Percentiles rank a stretch among this genome's conserved stretches.
Conservation (phyloP, 1,284 basidiomycete genomes). For the Naganishia liquefaciens region DNA sequence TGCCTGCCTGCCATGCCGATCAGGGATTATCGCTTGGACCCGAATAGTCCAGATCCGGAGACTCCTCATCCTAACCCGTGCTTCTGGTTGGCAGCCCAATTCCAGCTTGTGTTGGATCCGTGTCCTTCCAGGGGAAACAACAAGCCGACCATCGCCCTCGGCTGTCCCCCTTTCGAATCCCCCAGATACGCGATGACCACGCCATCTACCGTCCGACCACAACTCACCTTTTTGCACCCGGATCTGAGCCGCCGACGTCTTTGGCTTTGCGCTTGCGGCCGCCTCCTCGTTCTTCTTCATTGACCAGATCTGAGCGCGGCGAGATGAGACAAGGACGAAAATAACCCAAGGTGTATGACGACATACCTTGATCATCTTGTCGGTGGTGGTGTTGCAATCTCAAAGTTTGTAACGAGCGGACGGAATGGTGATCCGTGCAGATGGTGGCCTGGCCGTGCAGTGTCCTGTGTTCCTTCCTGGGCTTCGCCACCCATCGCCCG, state of each 20-base stretch:
- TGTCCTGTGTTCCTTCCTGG: not conserved
- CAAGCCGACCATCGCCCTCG: not conserved
- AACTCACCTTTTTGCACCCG: constrained; percentile 90
- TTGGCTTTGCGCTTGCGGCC: constrained; percentile 90
- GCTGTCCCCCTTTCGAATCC: not conserved
- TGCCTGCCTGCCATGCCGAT: no score
- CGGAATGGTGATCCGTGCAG: not conserved
- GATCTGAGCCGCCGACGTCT: constrained; percentile 95
- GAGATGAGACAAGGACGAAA: not conserved
- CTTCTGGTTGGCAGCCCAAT: no score
- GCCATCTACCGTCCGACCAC: not conserved
- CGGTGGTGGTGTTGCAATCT: not conserved
- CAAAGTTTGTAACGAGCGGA: not conserved
- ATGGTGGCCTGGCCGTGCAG: not conserved
- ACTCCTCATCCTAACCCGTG: no score
- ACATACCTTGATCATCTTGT: constrained; percentile 59
- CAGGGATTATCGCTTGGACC: no score
- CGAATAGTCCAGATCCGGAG: no score
- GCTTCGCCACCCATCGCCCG: no score
- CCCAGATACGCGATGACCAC: not conserved
- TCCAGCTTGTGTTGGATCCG: no score
- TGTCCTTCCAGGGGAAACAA: no score
- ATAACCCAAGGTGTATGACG: constrained; percentile 7
- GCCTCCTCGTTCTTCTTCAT: constrained; percentile 95
- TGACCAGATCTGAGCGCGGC: constrained; percentile 75